These are phyloP conservation scores for Sphaceloma murrayae DNA, from an alignment of 2,329 filamentous ascomycete species.

Conservation along the genomic window DNA sequence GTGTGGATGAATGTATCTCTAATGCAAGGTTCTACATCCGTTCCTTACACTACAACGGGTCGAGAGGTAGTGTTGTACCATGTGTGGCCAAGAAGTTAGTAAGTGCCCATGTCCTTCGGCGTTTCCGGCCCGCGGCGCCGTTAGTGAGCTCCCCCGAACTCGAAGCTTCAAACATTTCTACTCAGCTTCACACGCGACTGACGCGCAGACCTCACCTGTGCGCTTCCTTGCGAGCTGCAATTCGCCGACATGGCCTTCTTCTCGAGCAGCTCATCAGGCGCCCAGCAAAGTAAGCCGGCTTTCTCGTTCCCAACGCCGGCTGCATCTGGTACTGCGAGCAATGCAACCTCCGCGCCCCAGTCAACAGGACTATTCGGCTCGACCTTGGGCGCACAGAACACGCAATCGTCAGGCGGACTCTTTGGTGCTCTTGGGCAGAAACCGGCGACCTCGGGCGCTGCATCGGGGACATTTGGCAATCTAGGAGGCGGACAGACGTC, in stretches of 20 bases:
- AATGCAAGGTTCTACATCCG: too few species aligned
- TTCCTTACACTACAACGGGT: too few species aligned
- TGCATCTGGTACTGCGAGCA: constrained; percentile 6
- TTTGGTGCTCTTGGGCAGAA: constrained; percentile 1
- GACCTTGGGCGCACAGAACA: neutral
- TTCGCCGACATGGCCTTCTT: neutral
- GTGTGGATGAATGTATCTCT: too few species aligned
- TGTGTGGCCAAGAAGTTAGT: too few species aligned
- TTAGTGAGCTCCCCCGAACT: neutral
- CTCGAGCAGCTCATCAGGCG: neutral
- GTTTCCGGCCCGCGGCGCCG: too few species aligned
- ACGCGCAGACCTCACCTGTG: neutral
- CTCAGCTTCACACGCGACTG: constrained; percentile 5
- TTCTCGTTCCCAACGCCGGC: neutral
- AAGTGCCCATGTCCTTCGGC: too few species aligned
- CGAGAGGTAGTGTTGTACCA: too few species aligned
- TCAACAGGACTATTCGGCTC: constrained; percentile 5
- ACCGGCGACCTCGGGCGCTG: constrained; percentile 1
- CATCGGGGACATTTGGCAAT: neutral
- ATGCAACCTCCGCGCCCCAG: constrained; percentile 6
- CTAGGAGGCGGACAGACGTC: constrained; percentile 1
- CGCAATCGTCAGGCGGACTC: neutral
- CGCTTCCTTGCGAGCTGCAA: neutral
- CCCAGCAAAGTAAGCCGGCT: constrained; percentile 1
- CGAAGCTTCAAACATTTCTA: constrained; percentile 13